A percentile compares a stretch with the other conserved stretches of the same genome.
Conservation (phyloP, 169 alveolate species). For the Plasmodium relictum region DNA sequence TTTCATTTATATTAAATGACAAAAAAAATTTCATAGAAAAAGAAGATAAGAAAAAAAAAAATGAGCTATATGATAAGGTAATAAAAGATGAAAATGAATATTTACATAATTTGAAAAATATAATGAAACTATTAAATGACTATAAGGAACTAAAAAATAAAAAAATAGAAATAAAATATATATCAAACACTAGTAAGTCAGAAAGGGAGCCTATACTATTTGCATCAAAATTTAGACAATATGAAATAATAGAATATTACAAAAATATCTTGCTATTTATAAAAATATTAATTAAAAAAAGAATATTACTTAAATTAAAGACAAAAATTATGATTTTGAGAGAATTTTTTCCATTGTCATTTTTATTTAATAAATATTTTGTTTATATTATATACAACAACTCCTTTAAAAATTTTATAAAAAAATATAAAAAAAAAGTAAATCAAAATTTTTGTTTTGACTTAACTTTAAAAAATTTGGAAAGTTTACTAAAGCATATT, state of each 20-base stretch:
- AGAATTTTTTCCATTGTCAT: conserved; percentile 15
- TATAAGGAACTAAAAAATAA: conserved; percentile 31
- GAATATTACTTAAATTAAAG: conserved; percentile 12
- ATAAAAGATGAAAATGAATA: conserved; percentile 13
- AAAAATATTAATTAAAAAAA: conserved; percentile 19
- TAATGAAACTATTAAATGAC: conserved; percentile 1
- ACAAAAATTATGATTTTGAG: conserved; percentile 8
- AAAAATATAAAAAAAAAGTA: neutral
- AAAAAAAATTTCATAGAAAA: neutral
- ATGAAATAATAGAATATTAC: conserved; percentile 6
- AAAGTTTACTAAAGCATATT: conserved; percentile 16
- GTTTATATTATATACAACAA: neutral
- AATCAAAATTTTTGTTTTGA: conserved; percentile 13
- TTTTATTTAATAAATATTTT: conserved; percentile 13
- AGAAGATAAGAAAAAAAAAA: conserved; percentile 14
- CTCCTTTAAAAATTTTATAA: neutral
- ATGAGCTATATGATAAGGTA: neutral
- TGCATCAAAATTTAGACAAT: conserved; percentile 11
- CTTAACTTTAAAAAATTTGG: conserved; percentile 6
- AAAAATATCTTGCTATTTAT: conserved; percentile 8
- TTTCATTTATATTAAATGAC: neutral
- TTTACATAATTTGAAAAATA: neutral
- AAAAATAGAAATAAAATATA: conserved; percentile 14
- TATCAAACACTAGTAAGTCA: neutral
- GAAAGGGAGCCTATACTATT: conserved; percentile 26